Percentiles rank a stretch among this genome's conserved stretches.
Conservation (phyloP, 2,329 filamentous ascomycete genomes). For the Neurospora sp. region DNA sequence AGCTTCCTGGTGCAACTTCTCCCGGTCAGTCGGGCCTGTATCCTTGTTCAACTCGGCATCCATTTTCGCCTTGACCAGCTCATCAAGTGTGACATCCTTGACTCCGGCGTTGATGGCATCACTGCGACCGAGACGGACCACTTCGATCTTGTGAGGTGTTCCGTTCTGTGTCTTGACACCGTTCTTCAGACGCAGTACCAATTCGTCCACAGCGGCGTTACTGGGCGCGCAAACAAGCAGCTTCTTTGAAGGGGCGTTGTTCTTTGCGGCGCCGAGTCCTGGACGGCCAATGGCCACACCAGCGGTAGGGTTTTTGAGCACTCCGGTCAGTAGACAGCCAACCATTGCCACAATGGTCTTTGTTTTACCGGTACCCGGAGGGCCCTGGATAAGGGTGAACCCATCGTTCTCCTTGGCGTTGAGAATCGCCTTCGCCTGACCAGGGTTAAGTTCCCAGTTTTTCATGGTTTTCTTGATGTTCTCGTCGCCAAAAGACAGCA, state of each 20-base stretch:
- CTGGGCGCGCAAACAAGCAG: conserved; percentile 94
- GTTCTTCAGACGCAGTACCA: conserved; percentile 83
- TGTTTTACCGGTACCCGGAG: conserved; percentile 93
- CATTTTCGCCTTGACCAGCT: conserved; percentile 70
- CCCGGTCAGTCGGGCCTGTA: conserved; percentile 44
- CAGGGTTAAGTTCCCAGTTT: conserved; percentile 76
- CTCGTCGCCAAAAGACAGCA: conserved; percentile 70
- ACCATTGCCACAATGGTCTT: conserved; percentile 98
- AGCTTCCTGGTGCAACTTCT: conserved; percentile 53
- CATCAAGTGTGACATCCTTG: conserved; percentile 84
- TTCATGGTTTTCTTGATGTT: conserved; percentile 58
- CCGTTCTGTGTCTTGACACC: conserved; percentile 74
- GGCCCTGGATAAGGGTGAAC: conserved; percentile 92
- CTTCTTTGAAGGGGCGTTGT: conserved; percentile 55
- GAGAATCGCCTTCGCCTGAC: conserved; percentile 83
- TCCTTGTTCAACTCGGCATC: conserved; percentile 48
- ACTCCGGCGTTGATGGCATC: conserved; percentile 89
- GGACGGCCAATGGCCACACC: conserved; percentile 37
- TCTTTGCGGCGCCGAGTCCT: conserved; percentile 19
- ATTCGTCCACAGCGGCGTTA: conserved; percentile 93
- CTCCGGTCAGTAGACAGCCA: conserved; percentile 65
- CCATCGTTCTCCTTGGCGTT: conserved; percentile 93
- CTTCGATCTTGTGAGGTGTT: conserved; percentile 64
- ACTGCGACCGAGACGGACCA: conserved; percentile 79
- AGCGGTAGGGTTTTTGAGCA: conserved; percentile 29